These are phyloP conservation scores for Sonneratia caseolaris DNA, from an alignment of 345 rosid species.

Conservation along the genomic window DNA sequence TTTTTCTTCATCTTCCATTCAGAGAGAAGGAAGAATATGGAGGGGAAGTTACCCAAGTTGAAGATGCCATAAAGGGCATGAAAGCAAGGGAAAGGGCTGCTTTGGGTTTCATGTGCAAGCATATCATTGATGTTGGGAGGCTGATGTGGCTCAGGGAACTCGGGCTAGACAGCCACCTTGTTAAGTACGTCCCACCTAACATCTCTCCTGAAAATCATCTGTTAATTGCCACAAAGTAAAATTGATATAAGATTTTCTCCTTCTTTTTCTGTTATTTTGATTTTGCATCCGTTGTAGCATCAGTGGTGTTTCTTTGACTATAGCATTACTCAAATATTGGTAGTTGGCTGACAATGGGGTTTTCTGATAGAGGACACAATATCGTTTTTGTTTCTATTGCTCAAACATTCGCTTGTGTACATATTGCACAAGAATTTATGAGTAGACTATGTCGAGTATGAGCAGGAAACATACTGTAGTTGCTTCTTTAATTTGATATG, in stretches of 20 bases:
- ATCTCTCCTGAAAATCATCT: constrained; percentile 82
- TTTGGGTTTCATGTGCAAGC: constrained; percentile 82
- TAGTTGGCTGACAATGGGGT: not conserved
- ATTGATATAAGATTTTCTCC: too few species aligned
- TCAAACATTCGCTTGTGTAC: not conserved
- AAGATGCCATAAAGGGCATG: constrained; percentile 53
- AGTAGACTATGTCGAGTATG: too few species aligned
- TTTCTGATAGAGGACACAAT: not conserved
- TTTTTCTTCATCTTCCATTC: constrained; percentile 7
- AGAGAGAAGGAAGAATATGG: constrained; percentile 30
- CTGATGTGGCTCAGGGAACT: constrained; percentile 54
- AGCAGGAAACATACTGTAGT: not conserved
- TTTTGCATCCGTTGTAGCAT: not conserved
- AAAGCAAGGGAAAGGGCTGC: constrained; percentile 58
- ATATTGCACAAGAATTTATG: not conserved
- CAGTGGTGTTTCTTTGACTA: not conserved
- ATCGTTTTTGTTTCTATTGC: not conserved
- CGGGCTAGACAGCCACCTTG: constrained; percentile 42
- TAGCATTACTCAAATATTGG: not conserved
- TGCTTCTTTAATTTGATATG: not conserved
- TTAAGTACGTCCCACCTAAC: constrained; percentile 63
- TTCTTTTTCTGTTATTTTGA: too few species aligned
- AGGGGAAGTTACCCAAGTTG: constrained; percentile 31
- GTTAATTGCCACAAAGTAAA: constrained; percentile 32
- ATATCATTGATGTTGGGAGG: constrained; percentile 75